phyloP scores from a whole-genome alignment of 163 green algal species.

The Dunaliella salina region DNA sequence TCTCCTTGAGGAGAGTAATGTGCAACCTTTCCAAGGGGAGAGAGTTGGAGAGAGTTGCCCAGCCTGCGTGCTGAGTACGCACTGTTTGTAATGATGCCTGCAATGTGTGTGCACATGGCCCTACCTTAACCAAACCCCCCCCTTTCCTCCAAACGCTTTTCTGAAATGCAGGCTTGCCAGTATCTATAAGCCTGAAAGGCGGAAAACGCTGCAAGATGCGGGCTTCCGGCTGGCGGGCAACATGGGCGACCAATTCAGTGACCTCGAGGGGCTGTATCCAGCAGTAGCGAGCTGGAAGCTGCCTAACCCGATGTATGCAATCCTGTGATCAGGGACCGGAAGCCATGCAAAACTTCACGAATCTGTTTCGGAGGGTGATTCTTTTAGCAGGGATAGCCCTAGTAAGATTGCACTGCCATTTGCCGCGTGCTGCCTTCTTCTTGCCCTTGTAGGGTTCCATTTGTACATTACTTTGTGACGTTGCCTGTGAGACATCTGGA shows the following conservation, averaged over 20 bases:
- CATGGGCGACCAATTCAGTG: slow-evolving; percentile 57
- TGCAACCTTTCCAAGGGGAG: too few relatives aligned
- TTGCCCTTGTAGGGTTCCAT: not conserved
- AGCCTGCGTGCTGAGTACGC: too few relatives aligned
- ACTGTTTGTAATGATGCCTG: too few relatives aligned
- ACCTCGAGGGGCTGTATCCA: slow-evolving; percentile 42
- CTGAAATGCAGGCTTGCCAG: slow-evolving; percentile 24
- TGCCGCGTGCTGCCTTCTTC: not conserved
- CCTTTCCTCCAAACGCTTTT: not conserved
- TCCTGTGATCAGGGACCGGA: slow-evolving; percentile 24
- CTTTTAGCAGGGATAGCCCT: too few relatives aligned
- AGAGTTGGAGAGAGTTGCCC: too few relatives aligned
- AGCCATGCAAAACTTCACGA: not conserved
- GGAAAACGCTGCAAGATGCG: slow-evolving; percentile 29
- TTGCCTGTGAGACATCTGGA: not conserved
- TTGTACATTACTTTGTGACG: not conserved
- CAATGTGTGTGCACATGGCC: too few relatives aligned
- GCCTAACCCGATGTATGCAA: slow-evolving; percentile 62
- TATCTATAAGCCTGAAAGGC: slow-evolving; percentile 52
- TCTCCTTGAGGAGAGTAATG: too few relatives aligned
- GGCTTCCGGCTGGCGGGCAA: slow-evolving; percentile 25
- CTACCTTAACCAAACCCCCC: too few relatives aligned
- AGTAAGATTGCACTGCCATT: too few relatives aligned
- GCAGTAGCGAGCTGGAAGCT: slow-evolving; percentile 51
- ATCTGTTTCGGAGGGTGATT: not conserved